A percentile compares a stretch with the other conserved stretches of the same genome.
Conservation (phyloP, 768 basidiomycete genomes). For the Xerocomus spinulosus region DNA sequence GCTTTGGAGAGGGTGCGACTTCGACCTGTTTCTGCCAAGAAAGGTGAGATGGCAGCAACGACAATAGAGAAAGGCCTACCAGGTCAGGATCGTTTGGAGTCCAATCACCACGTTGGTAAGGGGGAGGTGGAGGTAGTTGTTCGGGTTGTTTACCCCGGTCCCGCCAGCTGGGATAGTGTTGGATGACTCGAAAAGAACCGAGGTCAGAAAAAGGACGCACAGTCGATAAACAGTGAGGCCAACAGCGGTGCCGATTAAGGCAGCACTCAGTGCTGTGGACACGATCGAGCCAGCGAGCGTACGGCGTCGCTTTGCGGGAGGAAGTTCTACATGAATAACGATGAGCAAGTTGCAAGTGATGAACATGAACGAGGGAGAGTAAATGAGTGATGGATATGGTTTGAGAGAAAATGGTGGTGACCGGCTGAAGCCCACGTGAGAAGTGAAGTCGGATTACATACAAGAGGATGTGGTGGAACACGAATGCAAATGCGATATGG, state of each 20-base stretch:
- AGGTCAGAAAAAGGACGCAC: slow-evolving; percentile 42
- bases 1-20: slow-evolving; percentile 36
- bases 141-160: slow-evolving; percentile 60
- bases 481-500: slow-evolving; percentile 10
- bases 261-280: slow-evolving; percentile 79
- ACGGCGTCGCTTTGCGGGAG: slow-evolving; percentile 74
- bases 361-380: slow-evolving; percentile 26
- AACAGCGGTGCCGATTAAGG: slow-evolving; percentile 81
- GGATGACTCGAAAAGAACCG: slow-evolving; percentile 1
- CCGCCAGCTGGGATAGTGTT: slow-evolving; percentile 55
- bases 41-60: slow-evolving; percentile 11
- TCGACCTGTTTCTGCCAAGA: slow-evolving; percentile 29
- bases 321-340: slow-evolving; percentile 61
- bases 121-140: slow-evolving; percentile 52
- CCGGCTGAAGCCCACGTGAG: slow-evolving; percentile 9
- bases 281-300: slow-evolving; percentile 80
- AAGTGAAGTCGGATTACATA: slow-evolving; percentile 10
- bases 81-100: slow-evolving; percentile 37
- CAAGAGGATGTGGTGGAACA: slow-evolving; percentile 6
- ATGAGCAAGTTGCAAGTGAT: slow-evolving; percentile 39
- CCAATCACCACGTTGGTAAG: slow-evolving; percentile 62
- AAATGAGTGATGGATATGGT: slow-evolving; percentile 6
- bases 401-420: slow-evolving; percentile 10
- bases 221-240: slow-evolving; percentile 83
- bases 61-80: slow-evolving; percentile 17